phyloP scores from a whole-genome alignment of 768 basidiomycete genomes.

The Pisolithus microcarpus region DNA sequence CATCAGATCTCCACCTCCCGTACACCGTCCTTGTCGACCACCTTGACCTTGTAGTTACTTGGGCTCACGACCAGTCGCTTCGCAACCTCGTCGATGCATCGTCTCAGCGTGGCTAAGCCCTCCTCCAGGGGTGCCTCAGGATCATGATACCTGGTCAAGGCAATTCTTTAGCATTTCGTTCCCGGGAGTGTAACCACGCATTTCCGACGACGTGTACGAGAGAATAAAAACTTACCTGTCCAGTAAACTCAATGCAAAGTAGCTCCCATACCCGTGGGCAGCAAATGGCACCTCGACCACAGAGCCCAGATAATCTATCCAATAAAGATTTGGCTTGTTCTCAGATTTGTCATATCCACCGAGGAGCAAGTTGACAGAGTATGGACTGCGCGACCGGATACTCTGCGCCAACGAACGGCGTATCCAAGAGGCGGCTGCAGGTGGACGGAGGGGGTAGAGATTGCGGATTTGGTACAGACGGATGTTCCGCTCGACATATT shows the following conservation, averaged over 20 bases:
- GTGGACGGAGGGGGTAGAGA: constrained; percentile 80
- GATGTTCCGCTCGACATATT: constrained; percentile 93
- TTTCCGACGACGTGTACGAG: not conserved
- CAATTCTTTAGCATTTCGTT: constrained; percentile 3
- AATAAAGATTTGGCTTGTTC: constrained; percentile 73
- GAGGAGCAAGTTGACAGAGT: constrained; percentile 86
- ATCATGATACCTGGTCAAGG: constrained; percentile 68
- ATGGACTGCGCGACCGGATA: constrained; percentile 80
- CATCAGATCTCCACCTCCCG: constrained; percentile 67
- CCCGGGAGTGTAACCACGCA: not conserved
- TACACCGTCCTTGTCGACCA: constrained; percentile 89
- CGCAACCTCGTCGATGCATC: constrained; percentile 84
- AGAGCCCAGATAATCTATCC: constrained; percentile 95
- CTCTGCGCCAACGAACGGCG: constrained; percentile 85
- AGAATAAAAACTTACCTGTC: constrained; percentile 56
- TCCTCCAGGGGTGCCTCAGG: constrained; percentile 81
- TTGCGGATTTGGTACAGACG: constrained; percentile 95
- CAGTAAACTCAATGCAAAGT: constrained; percentile 86
- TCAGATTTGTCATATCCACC: constrained; percentile 86
- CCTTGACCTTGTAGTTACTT: constrained; percentile 78
- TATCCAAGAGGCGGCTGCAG: constrained; percentile 92
- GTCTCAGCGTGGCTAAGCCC: constrained; percentile 73
- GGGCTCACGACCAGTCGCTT: constrained; percentile 77
- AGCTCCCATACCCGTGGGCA: constrained; percentile 92
- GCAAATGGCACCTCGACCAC: constrained; percentile 84